These are phyloP conservation scores for Plasmodium gaboni DNA, from an alignment of 169 alveolate species.

Conservation along the genomic window DNA sequence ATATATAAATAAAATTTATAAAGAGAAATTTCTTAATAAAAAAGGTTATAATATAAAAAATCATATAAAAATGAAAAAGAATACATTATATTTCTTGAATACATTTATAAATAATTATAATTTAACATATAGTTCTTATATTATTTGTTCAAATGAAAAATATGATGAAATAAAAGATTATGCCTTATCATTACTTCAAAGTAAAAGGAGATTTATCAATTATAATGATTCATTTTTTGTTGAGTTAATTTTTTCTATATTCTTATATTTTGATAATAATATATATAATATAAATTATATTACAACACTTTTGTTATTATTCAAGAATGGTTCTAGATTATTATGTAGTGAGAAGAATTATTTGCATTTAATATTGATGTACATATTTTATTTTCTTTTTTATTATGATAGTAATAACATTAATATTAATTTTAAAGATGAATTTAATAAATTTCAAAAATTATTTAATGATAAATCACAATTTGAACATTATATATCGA, in stretches of 20 bases:
- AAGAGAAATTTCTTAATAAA: constrained; percentile 19
- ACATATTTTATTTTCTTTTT: constrained; percentile 42
- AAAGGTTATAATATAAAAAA: constrained; percentile 35
- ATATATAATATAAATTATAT: constrained; percentile 31
- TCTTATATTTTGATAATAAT: constrained; percentile 60
- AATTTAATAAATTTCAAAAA: constrained; percentile 10
- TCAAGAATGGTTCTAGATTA: constrained; percentile 16
- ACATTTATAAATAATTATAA: constrained; percentile 23
- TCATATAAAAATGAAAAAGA: constrained; percentile 72
- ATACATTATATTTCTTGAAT: constrained; percentile 49
- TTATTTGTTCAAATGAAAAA: constrained; percentile 53
- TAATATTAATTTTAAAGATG: constrained; percentile 15
- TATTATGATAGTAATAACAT: background rate
- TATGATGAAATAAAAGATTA: constrained; percentile 55
- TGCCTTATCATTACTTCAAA: constrained; percentile 41
- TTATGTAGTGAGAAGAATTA: constrained; percentile 3
- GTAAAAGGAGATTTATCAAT: constrained; percentile 40
- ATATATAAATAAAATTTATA: constrained; percentile 19
- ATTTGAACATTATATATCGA: constrained; percentile 14
- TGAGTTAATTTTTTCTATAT: constrained; percentile 21
- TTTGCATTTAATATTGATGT: constrained; percentile 10
- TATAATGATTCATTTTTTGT: constrained; percentile 35
- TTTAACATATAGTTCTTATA: constrained; percentile 41
- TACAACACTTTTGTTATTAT: constrained; percentile 19
- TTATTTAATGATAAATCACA: constrained; percentile 32